These are phyloP conservation scores for Phytophthora macrochlamydospora DNA, from an alignment of 352 stramenopile genomes.

Conservation along the genomic window DNA sequence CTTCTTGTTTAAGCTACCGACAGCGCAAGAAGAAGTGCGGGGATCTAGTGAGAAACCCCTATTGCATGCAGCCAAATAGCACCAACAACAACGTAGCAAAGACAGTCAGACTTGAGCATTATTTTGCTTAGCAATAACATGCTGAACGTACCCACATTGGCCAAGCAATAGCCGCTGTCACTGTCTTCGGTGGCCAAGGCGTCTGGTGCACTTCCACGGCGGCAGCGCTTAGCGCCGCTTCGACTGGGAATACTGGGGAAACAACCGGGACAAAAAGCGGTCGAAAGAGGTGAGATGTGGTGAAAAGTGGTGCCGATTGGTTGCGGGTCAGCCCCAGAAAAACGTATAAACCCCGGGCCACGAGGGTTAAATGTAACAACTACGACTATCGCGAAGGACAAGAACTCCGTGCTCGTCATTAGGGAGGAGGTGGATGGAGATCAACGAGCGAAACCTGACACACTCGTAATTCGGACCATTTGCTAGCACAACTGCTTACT, in stretches of 20 bases:
- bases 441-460: background rate
- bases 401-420: too few species aligned
- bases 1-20: background rate
- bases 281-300: background rate
- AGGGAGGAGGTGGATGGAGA: constrained; percentile 7
- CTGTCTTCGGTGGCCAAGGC: too few species aligned
- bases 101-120: background rate
- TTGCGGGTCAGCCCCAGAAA: background rate
- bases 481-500: background rate
- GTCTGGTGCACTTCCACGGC: too few species aligned
- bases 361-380: too few species aligned
- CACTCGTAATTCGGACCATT: background rate
- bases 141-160: too few species aligned
- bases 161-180: too few species aligned
- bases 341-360: background rate
- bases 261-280: background rate
- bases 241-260: background rate
- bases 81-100: background rate
- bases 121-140: background rate
- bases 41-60: background rate
- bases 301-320: background rate
- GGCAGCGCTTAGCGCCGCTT: background rate
- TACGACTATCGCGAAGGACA: too few species aligned
- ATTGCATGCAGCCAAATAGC: background rate
- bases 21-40: background rate